Evolutionary conservation across 768 basidiomycete genomes (phyloP).

Genomic region (Termitomyces sp.): DNA sequence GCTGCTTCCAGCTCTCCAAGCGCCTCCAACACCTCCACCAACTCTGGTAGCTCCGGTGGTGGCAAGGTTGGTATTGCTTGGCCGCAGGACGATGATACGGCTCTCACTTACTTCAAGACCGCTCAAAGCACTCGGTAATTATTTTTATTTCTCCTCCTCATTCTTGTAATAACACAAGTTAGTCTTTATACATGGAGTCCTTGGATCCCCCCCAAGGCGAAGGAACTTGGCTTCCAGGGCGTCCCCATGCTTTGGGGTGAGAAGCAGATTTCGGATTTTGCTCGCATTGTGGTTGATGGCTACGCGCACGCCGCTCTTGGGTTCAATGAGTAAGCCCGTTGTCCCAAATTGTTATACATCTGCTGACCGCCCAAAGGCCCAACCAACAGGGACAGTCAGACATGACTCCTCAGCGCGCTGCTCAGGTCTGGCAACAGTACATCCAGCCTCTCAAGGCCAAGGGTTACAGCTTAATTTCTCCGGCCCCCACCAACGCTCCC

Average conservation of each 20-base stretch:
- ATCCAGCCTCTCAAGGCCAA: constrained; percentile 51
- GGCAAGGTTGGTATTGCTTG: constrained; percentile 67
- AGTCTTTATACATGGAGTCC: constrained; percentile 72
- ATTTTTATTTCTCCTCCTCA: not conserved
- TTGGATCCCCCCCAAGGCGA: constrained; percentile 36
- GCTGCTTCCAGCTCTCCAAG: not conserved
- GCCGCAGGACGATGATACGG: constrained; percentile 50
- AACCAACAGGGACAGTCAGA: constrained; percentile 62
- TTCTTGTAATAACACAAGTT: not conserved
- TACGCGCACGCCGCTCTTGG: constrained; percentile 54
- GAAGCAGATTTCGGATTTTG: constrained; percentile 47
- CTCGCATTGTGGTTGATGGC: constrained; percentile 40
- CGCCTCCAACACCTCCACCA: constrained; percentile 6
- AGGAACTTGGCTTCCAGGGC: constrained; percentile 46
- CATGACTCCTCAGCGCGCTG: constrained; percentile 48
- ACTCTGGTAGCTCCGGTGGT: constrained; percentile 13
- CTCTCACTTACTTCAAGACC: constrained; percentile 51
- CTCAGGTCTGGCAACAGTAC: constrained; percentile 55
- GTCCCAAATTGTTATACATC: not conserved
- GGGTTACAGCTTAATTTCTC: constrained; percentile 61
- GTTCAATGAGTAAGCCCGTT: constrained; percentile 66
- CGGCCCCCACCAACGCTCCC: constrained; percentile 63
- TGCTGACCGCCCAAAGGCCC: constrained; percentile 45
- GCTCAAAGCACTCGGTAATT: constrained; percentile 41
- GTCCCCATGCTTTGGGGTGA: constrained; percentile 73